These are phyloP conservation scores for Zopfia rhizophila DNA, from an alignment of 2,329 filamentous ascomycete species.

Conservation along the genomic window DNA sequence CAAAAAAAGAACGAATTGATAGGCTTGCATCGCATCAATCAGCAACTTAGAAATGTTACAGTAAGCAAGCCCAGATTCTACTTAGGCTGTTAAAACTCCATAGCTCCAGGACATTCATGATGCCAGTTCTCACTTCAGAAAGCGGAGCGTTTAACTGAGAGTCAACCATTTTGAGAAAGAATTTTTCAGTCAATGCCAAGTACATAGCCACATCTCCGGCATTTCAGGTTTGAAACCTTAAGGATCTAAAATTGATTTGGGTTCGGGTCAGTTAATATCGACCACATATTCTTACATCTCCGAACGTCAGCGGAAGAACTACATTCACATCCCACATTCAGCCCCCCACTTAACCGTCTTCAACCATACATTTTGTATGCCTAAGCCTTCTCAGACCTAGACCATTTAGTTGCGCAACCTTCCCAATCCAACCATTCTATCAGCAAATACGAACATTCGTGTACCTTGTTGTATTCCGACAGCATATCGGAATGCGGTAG, in stretches of 20 bases:
- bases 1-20: conserved; percentile 30
- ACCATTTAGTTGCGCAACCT: no score
- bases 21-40: conserved; percentile 41
- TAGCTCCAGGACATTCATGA: neutral
- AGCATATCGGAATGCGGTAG: no score
- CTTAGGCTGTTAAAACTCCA: neutral
- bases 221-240: conserved; percentile 14
- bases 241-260: conserved; percentile 15
- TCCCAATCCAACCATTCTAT: no score
- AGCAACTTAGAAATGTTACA: conserved; percentile 29
- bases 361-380: no score
- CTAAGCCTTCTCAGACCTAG: no score
- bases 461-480: no score
- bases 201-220: conserved; percentile 13
- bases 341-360: neutral
- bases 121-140: no score
- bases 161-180: conserved; percentile 4
- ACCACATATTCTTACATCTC: conserved; percentile 9
- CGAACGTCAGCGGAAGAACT: neutral
- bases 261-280: no score
- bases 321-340: neutral
- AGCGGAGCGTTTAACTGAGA: no score
- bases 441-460: no score
- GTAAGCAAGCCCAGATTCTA: conserved; percentile 30
- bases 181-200: conserved; percentile 9